A percentile compares a stretch with the other conserved stretches of the same genome.
Conservation (phyloP, 192 early-diverging fungal species). For the Fimicolochytrium jonesii region DNA sequence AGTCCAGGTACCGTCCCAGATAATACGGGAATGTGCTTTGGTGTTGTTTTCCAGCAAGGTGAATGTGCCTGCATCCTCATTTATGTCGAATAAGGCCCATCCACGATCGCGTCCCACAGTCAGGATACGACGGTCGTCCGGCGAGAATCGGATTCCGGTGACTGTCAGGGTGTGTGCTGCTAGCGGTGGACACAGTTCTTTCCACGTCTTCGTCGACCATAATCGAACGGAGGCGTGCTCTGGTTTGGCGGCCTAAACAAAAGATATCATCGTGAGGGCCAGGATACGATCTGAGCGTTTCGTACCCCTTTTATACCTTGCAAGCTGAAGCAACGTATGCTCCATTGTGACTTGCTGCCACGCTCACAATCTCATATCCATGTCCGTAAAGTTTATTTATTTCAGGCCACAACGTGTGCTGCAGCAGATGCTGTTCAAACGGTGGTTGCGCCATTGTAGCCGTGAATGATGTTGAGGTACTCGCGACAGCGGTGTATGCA, state of each 20-base stretch:
- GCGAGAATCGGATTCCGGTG: conserved; percentile 77
- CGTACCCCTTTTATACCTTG: conserved; percentile 55
- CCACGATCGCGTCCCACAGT: conserved; percentile 83
- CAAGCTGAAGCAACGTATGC: conserved; percentile 69
- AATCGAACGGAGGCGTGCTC: conserved; percentile 73
- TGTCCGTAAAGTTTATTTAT: conserved; percentile 96
- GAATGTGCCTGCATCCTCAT: conserved; percentile 41
- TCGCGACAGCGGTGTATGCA: conserved; percentile 27
- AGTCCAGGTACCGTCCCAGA: conserved; percentile 88
- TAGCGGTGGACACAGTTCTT: conserved; percentile 56
- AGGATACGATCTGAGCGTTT: neutral
- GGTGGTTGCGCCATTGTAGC: conserved; percentile 54
- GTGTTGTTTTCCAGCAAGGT: conserved; percentile 45
- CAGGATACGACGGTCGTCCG: conserved; percentile 64
- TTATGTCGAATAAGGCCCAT: conserved; percentile 76
- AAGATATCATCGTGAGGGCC: neutral
- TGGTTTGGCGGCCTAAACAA: conserved; percentile 50
- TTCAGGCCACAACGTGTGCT: conserved; percentile 95
- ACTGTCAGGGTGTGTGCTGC: conserved; percentile 77
- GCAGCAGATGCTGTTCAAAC: conserved; percentile 83
- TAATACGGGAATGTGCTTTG: conserved; percentile 87
- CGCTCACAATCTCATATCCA: conserved; percentile 81
- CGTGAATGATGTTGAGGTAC: conserved; percentile 18
- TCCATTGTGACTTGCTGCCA: conserved; percentile 70
- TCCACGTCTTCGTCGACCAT: conserved; percentile 66